phyloP scores from a whole-genome alignment of 2,329 filamentous ascomycete genomes.

The Botrytis byssoidea region DNA sequence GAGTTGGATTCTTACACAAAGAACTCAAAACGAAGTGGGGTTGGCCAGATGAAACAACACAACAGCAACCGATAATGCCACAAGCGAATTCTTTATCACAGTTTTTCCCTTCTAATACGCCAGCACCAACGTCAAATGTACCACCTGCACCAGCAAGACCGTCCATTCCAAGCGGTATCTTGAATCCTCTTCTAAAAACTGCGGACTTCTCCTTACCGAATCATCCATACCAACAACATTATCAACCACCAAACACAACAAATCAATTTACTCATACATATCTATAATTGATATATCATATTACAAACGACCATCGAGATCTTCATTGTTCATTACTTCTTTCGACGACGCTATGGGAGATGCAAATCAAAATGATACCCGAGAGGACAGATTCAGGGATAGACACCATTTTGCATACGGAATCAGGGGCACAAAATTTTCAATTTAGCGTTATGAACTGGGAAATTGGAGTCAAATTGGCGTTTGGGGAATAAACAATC shows the following conservation, averaged over 20 bases:
- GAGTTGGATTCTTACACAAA: slow-evolving; percentile 66
- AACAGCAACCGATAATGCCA: slow-evolving; percentile 29
- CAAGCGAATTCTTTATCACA: slow-evolving; percentile 33
- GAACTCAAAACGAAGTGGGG: slow-evolving; percentile 77
- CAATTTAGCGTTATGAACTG: slow-evolving; percentile 5
- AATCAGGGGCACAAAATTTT: background rate
- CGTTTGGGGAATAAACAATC: background rate
- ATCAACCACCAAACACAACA: slow-evolving; percentile 65
- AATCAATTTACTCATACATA: slow-evolving; percentile 34
- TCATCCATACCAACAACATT: slow-evolving; percentile 79
- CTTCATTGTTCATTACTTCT: background rate
- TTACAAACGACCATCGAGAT: background rate
- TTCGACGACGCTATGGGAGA: background rate
- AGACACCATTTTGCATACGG: background rate
- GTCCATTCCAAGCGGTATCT: slow-evolving; percentile 46
- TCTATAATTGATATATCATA: slow-evolving; percentile 22
- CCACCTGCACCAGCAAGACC: slow-evolving; percentile 30
- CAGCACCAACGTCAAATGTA: slow-evolving; percentile 27
- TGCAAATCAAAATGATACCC: background rate
- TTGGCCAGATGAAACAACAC: slow-evolving; percentile 51
- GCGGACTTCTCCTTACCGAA: slow-evolving; percentile 76
- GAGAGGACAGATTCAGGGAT: background rate
- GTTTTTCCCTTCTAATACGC: slow-evolving; percentile 33
- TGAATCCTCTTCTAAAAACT: slow-evolving; percentile 68
- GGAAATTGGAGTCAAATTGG: background rate